These are phyloP conservation scores for Globisporangium sylvaticum DNA, from an alignment of 352 stramenopile genomes.

Conservation along the genomic window DNA sequence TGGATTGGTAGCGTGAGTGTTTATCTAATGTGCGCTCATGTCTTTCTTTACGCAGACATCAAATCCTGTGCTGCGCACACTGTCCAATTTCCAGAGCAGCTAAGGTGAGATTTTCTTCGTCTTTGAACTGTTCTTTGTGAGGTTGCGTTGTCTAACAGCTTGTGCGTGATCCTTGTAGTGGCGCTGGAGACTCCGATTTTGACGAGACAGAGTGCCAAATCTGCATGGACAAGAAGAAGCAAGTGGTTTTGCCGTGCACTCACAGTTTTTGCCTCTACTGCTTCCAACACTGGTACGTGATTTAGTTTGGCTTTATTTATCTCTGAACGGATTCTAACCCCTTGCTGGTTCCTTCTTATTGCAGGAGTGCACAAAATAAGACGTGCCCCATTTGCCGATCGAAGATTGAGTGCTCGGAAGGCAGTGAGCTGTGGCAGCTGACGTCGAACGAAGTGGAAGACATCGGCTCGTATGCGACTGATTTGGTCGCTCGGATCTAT, in stretches of 20 bases:
- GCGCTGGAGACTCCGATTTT: constrained; percentile 37
- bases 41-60: constrained; percentile 33
- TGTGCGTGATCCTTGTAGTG: constrained; percentile 11
- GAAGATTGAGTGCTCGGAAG: constrained; percentile 71
- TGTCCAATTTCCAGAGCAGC: constrained; percentile 46
- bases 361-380: constrained; percentile 66
- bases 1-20: not conserved
- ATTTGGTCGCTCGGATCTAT: constrained; percentile 73
- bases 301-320: not conserved
- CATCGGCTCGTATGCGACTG: constrained; percentile 69
- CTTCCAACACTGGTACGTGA: constrained; percentile 63
- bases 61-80: constrained; percentile 61
- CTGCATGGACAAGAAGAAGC: constrained; percentile 84
- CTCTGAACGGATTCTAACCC: constrained; percentile 1
- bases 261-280: constrained; percentile 80
- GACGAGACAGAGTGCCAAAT: constrained; percentile 82
- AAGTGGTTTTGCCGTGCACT: constrained; percentile 64
- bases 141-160: not conserved
- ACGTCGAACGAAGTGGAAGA: constrained; percentile 69
- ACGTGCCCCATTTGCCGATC: constrained; percentile 75
- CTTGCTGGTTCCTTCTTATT: not conserved
- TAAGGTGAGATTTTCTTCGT: constrained; percentile 12
- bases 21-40: not conserved
- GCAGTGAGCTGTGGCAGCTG: constrained; percentile 70
- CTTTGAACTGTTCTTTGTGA: not conserved